A percentile compares a stretch with the other conserved stretches of the same genome.
Conservation (phyloP, 495 filamentous ascomycete genomes). For the Podospora bellae-mahoneyi region DNA sequence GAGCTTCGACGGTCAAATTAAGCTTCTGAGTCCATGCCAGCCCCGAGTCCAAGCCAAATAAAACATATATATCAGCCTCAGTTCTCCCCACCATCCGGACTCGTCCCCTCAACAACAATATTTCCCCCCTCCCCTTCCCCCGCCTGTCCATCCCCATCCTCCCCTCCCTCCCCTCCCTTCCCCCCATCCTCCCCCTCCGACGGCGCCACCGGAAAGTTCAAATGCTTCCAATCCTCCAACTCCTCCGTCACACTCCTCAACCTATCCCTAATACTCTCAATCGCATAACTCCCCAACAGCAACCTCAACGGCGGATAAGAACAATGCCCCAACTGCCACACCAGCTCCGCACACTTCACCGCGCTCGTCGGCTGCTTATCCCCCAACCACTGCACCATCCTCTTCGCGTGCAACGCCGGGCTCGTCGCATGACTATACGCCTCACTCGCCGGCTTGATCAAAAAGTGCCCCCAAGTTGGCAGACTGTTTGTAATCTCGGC, state of each 20-base stretch:
- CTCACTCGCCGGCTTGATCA: slow-evolving; percentile 79
- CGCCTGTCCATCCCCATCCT: slow-evolving; percentile 20
- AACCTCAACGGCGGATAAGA: slow-evolving; percentile 81
- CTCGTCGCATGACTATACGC: slow-evolving; percentile 72
- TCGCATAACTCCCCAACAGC: slow-evolving; percentile 85
- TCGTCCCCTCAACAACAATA: slow-evolving; percentile 6
- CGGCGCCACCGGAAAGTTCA: slow-evolving; percentile 56
- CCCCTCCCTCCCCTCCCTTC: slow-evolving; percentile 18
- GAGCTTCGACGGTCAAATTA: too few relatives aligned
- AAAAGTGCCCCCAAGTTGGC: slow-evolving; percentile 85
- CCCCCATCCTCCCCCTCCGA: slow-evolving; percentile 28
- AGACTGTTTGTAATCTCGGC: slow-evolving; percentile 51
- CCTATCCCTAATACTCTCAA: slow-evolving; percentile 90
- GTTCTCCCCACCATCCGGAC: neutral
- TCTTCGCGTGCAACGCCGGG: slow-evolving; percentile 82
- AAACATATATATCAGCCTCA: too few relatives aligned
- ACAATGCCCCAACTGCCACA: slow-evolving; percentile 96
- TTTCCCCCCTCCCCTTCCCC: slow-evolving; percentile 28
- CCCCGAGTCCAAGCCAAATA: too few relatives aligned
- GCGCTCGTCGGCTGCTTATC: slow-evolving; percentile 89
- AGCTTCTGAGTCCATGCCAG: too few relatives aligned
- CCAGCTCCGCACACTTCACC: slow-evolving; percentile 88
- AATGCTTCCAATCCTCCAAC: slow-evolving; percentile 85
- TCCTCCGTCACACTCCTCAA: slow-evolving; percentile 89
- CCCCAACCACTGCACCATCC: slow-evolving; percentile 94